Evolutionary conservation across 2,329 filamentous ascomycete genomes (phyloP).

Genomic region (Corniculantispora saksenae): DNA sequence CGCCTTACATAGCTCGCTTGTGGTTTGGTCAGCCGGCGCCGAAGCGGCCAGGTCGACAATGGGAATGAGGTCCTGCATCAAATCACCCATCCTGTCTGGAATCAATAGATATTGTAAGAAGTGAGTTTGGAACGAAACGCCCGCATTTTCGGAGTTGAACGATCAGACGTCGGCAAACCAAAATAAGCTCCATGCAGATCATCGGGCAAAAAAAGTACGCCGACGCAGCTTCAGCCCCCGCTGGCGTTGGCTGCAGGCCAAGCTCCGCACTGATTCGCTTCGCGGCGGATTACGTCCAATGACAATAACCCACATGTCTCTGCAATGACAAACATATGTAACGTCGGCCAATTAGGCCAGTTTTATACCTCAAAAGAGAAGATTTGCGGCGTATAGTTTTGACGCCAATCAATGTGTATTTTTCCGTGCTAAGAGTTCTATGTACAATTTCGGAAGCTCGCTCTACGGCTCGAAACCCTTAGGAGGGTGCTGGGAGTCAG

Average conservation of each 20-base stretch:
- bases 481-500: slow-evolving; percentile 46
- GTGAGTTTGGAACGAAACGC: neutral
- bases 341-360: neutral
- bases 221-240: neutral
- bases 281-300: neutral
- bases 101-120: neutral
- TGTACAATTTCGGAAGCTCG: too few species aligned
- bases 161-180: neutral
- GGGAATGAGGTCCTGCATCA: neutral
- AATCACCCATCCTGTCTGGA: neutral
- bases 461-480: slow-evolving; percentile 34
- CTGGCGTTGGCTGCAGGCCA: neutral
- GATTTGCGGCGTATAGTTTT: neutral
- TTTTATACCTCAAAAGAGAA: too few species aligned
- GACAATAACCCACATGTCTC: neutral
- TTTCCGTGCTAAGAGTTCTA: neutral
- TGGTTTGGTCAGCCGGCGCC: slow-evolving; percentile 6
- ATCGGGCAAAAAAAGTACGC: neutral
- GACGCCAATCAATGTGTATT: too few species aligned
- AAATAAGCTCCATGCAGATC: neutral
- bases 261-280: neutral
- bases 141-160: neutral
- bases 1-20: slow-evolving; percentile 29
- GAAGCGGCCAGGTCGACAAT: slow-evolving; percentile 11
- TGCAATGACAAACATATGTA: neutral